Base-by-base conservation (phyloP, 2,329 filamentous ascomycete species). In the Colletotrichum sansevieriae region DNA sequence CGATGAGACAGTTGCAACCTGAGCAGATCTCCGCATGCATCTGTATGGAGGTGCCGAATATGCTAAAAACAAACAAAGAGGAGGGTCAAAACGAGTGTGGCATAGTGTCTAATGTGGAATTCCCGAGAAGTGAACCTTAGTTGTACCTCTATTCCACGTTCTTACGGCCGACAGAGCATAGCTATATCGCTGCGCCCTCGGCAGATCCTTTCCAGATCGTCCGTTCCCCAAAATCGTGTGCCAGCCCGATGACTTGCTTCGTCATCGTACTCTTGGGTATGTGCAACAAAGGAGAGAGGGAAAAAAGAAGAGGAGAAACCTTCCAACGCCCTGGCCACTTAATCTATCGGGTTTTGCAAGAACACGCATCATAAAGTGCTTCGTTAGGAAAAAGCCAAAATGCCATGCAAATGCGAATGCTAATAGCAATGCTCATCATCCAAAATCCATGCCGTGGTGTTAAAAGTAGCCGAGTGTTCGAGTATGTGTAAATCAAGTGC, bases 311-410 rank as follows among this genome's bases (percentile, higher is more conserved):
- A 29, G 7, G 29, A 29, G 6, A 29, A 29, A 29, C 29, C 29
- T 29, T 29, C 29, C 49, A 54, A 54, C 49, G 49, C 49, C 49
- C 9, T 33, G 49, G 49, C 49, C 29, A 29, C 37, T 54, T 54
- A 15, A 35, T 54, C 49, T 54, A 20, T 35, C 22, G 15, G 3
- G 12, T 57, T 43, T 25, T 20, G n/a, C 18, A 29, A 13, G 43
- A 43, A 57, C n/a, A 12, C 54, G 11, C 54, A 44, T 57, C 39
- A 13, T 57, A 41, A 35, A 41, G 37, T 12, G 18, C 29, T 39
- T 57, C 39, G 15, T 33, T 13, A 37, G 39, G 15, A 43, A 13
- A 11, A 37, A 33, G 13, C 18, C 15, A 22, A 41, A 37, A 35
- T 52, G 33, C 33, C 29, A 55, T 55, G 18, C 15, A 37, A 33